Evolutionary conservation across 768 basidiomycete species (phyloP).

Genomic region (Pisolithus marmoratus): DNA sequence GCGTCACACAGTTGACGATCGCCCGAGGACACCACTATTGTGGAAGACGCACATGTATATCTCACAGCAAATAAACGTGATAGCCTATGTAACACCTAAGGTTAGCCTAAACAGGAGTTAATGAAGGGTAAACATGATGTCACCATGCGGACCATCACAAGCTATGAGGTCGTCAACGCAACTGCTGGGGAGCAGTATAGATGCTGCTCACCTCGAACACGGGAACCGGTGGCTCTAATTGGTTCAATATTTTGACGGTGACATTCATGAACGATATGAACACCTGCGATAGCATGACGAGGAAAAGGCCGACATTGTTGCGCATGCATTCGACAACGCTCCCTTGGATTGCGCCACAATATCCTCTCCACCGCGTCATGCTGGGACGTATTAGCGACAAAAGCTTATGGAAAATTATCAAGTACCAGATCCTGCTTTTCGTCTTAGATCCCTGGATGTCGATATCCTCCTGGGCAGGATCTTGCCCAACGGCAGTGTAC

Average conservation of each 20-base stretch:
- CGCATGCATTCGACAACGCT: constrained; percentile 7
- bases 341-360: background rate
- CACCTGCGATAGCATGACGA: constrained; percentile 51
- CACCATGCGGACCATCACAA: constrained; percentile 59
- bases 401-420: background rate
- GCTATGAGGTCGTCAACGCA: constrained; percentile 20
- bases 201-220: constrained; percentile 43
- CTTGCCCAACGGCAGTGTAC: background rate
- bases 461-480: background rate
- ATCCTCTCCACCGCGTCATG: background rate
- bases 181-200: background rate
- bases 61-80: constrained; percentile 50
- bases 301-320: constrained; percentile 52
- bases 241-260: constrained; percentile 57
- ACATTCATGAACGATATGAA: constrained; percentile 60
- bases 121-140: constrained; percentile 3
- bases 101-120: background rate
- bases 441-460: background rate
- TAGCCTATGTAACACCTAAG: constrained; percentile 30
- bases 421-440: background rate
- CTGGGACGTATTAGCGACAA: background rate
- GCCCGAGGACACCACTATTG: background rate
- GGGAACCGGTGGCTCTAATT: constrained; percentile 53
- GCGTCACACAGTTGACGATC: background rate
- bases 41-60: constrained; percentile 39